Evolutionary conservation across 148 eudicot genomes (phyloP).

Genomic region (Rhododendron vialii): DNA sequence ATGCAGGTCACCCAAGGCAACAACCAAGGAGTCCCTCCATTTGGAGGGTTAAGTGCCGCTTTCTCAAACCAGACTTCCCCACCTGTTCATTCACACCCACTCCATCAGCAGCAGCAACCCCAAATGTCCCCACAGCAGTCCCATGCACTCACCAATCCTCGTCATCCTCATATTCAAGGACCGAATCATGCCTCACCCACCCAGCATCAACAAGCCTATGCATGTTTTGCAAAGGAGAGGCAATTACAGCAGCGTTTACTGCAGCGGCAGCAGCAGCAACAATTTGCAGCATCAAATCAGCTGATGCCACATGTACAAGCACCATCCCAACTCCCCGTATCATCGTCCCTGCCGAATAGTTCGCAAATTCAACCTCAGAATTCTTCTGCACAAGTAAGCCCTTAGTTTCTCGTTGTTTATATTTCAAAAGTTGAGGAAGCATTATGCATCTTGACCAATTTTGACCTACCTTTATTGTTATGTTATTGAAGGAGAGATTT

Average conservation of each 20-base stretch:
- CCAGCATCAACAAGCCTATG: conserved; percentile 73
- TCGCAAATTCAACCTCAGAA: conserved; percentile 52
- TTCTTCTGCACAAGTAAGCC: conserved; percentile 34
- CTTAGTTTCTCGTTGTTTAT: background rate
- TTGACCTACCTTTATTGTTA: background rate
- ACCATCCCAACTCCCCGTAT: conserved; percentile 48
- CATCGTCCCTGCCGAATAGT: conserved; percentile 52
- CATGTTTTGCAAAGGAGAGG: conserved; percentile 64
- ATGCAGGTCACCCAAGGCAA: conserved; percentile 53
- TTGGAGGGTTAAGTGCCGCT: conserved; percentile 42
- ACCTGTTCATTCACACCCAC: conserved; percentile 48
- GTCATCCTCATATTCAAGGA: conserved; percentile 56
- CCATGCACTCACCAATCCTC: conserved; percentile 44
- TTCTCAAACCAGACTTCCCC: conserved; percentile 47
- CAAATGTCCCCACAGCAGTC: conserved; percentile 63
- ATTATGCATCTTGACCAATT: background rate
- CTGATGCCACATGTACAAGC: conserved; percentile 52
- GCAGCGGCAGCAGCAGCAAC: conserved; percentile 50
- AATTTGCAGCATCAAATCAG: conserved; percentile 54
- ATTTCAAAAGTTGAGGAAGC: background rate
- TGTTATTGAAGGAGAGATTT: background rate
- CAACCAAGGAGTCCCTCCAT: conserved; percentile 49
- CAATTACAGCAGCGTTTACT: conserved; percentile 55
- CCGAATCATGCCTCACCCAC: conserved; percentile 41
- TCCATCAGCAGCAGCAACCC: conserved; percentile 50